Base-by-base conservation (phyloP, 2,329 filamentous ascomycete genomes). In the Alternaria solani region DNA sequence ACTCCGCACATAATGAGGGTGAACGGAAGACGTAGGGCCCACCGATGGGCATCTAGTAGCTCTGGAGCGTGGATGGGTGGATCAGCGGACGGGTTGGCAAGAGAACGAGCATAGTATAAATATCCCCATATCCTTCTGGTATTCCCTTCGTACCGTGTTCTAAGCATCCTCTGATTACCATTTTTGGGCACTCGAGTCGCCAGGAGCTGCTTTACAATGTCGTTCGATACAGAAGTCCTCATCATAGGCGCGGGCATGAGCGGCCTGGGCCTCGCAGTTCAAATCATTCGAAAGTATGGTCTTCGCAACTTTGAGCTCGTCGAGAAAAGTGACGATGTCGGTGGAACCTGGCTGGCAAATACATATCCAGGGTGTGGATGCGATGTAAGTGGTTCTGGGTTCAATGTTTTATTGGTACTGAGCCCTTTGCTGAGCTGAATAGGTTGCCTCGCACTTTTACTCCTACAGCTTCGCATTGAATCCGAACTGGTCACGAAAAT, bases 391-490 rank as follows among this genome's bases (percentile, higher is more conserved):
- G 32, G 32, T 36, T 16, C 14, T 36, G 12, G 14, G 1, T 14
- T 12, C 32, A 36, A 16, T 14, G 5, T 16, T 5, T 3, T 36
- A 6, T 16, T 16, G 14, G 32, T 14, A 36, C 39, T 8, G n/a
- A 14, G 28, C 42, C 44, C 2, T 20, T 16, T 18, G 26, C 11
- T 36, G 5, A 38, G 41, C 38, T 64, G 16, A 60, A n/a, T 51
- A 72, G 69, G 71, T 76, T n/a, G 70, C 73, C 0, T 68, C 66
- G 1, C 86, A 88, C 75, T 88, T 86, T 73, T 89, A 89, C 70
- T 86, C 87, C 62, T 88, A 87, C 69, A 85, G 85, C 7, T 89
- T 86, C 81, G 81, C 83, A 44, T 83, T 84, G 5, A 89, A 89
- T 68, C 83, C 82, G 7, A 81, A 82, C 39, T 90, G 88, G 87